These are phyloP conservation scores for Rubroshorea leprosula DNA, from an alignment of 345 rosid species.

Conservation along the genomic window DNA sequence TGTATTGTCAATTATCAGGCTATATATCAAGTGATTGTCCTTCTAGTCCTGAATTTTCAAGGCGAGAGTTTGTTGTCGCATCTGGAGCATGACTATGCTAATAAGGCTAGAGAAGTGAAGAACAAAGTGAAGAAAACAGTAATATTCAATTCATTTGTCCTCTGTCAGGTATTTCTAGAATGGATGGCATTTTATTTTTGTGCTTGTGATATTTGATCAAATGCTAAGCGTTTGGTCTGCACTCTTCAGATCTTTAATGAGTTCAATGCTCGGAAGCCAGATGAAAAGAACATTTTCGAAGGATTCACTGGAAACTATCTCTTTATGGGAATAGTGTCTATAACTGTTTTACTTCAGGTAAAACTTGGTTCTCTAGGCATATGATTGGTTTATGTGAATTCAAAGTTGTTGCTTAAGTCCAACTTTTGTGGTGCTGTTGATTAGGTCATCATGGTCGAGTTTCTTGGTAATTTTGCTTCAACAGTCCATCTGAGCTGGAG, in stretches of 20 bases:
- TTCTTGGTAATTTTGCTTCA: constrained; percentile 75
- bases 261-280: constrained; percentile 94
- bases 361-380: constrained; percentile 1
- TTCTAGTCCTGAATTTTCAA: constrained; percentile 66
- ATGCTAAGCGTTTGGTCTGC: constrained; percentile 14
- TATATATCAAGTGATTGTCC: constrained; percentile 66
- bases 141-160: constrained; percentile 88
- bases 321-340: constrained; percentile 68
- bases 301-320: constrained; percentile 72
- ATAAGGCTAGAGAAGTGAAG: too few relatives aligned
- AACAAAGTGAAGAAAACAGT: constrained; percentile 77
- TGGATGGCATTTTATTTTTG: background rate
- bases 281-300: constrained; percentile 64
- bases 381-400: background rate
- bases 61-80: constrained; percentile 60
- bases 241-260: constrained; percentile 96
- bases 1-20: constrained; percentile 45
- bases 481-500: constrained; percentile 78
- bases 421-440: constrained; percentile 1
- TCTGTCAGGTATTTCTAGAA: constrained; percentile 71
- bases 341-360: constrained; percentile 81
- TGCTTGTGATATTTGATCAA: background rate
- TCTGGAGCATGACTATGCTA: constrained; percentile 40
- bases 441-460: constrained; percentile 70
- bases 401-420: background rate